Conservation (phyloP, 768 basidiomycete species). For the Termitomyces sp. region DNA sequence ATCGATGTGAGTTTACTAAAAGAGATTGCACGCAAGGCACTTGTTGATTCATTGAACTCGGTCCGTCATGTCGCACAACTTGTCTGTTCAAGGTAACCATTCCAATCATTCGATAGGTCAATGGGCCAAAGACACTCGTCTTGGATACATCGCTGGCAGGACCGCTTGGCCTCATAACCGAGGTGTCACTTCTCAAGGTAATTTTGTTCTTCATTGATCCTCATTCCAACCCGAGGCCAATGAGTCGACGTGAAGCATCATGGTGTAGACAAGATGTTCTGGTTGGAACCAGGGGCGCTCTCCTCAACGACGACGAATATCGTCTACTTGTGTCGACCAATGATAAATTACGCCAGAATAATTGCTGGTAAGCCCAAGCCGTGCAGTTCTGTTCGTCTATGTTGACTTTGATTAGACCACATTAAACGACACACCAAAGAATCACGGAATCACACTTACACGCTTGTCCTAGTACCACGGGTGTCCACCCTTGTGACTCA, state of each 20-base stretch:
- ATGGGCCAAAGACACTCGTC: slow-evolving; percentile 95
- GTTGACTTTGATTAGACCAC: slow-evolving; percentile 61
- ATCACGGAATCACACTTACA: slow-evolving; percentile 76
- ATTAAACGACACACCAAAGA: slow-evolving; percentile 76
- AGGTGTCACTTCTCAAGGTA: slow-evolving; percentile 90
- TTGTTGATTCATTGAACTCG: slow-evolving; percentile 83
- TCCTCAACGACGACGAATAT: slow-evolving; percentile 81
- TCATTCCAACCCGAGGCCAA: background rate
- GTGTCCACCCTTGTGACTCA: slow-evolving; percentile 80
- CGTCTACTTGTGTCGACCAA: slow-evolving; percentile 88
- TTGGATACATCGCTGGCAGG: slow-evolving; percentile 84
- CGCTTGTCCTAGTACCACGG: slow-evolving; percentile 82
- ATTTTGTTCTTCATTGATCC: background rate
- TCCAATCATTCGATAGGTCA: slow-evolving; percentile 45
- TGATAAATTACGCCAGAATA: slow-evolving; percentile 78
- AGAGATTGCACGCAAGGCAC: slow-evolving; percentile 73
- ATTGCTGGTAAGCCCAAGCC: slow-evolving; percentile 70
- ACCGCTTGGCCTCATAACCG: slow-evolving; percentile 91
- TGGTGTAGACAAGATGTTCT: slow-evolving; percentile 99
- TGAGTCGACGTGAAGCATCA: slow-evolving; percentile 63
- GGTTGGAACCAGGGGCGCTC: slow-evolving; percentile 89
- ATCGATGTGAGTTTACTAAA: slow-evolving; percentile 63
- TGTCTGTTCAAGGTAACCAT: background rate
- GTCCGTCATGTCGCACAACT: slow-evolving; percentile 31
- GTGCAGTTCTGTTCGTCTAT: slow-evolving; percentile 8